phyloP scores from a whole-genome alignment of 1,139 yeast species.

The Saccharomyces hybrid region DNA sequence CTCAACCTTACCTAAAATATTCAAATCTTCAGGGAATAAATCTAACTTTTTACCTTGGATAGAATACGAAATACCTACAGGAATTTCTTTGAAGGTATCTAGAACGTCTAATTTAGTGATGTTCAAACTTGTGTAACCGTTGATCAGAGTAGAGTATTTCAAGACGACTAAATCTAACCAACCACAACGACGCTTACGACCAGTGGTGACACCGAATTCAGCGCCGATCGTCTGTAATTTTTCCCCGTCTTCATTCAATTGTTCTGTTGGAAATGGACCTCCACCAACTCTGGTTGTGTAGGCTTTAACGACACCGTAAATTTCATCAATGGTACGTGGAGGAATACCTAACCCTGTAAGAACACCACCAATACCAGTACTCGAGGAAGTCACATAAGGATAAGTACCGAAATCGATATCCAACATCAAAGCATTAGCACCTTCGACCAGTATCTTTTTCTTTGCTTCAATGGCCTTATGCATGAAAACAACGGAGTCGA shows the following conservation, averaged over 20 bases:
- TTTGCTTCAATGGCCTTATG: constrained; percentile 71
- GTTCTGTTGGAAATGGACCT: constrained; percentile 99
- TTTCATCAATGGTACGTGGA: constrained; percentile 67
- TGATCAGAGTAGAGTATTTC: constrained; percentile 81
- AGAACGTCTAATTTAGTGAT: constrained; percentile 92
- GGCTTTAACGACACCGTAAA: constrained; percentile 96
- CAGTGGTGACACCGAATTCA: constrained; percentile 96
- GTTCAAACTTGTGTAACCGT: constrained; percentile 90
- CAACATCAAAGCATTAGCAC: constrained; percentile 97
- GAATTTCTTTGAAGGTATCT: constrained; percentile 79
- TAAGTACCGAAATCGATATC: constrained; percentile 97
- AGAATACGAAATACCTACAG: constrained; percentile 78
- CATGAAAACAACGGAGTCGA: constrained; percentile 85
- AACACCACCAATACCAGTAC: constrained; percentile 97
- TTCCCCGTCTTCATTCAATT: constrained; percentile 80
- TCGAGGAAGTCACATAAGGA: constrained; percentile 93
- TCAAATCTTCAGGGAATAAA: constrained; percentile 88
- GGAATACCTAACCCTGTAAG: constrained; percentile 95
- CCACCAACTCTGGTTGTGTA: constrained; percentile 98
- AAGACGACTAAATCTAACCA: constrained; percentile 96
- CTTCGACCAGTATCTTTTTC: constrained; percentile 88
- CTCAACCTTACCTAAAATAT: constrained; percentile 74
- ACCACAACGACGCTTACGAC: constrained; percentile 98
- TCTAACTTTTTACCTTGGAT: constrained; percentile 66
- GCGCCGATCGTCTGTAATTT: constrained; percentile 86